Evolutionary conservation across 495 filamentous ascomycete species (phyloP), one percentile per base, ranked within the genome.

Genomic region (Hypoxylon intermedium): DNA sequence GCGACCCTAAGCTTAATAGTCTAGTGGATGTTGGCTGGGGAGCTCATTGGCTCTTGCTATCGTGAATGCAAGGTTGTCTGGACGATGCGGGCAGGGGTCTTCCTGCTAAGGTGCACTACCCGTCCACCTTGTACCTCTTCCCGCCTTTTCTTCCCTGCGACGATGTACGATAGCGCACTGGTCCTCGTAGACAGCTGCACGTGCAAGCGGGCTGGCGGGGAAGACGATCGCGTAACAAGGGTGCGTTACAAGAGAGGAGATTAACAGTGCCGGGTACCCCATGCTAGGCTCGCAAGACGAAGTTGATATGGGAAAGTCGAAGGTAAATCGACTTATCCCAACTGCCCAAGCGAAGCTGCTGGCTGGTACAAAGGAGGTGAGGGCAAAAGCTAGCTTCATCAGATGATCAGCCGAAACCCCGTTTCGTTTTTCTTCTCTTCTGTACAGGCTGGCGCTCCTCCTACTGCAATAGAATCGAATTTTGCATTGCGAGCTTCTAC

Each of bases 181-280:
- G 38, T 37, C 48, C 20, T n/a, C n/a, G n/a, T n/a, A 24, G 38
- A 48, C 12, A 16, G 23, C 33, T 56, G 62, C 51, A 60, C 50
- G 51, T 57, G 54, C 43, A 40, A 57, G 61, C 54, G 54, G 61
- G 54, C 43, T 33, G 53, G 61, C 54, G 54, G 61, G 62, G 56
- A 46, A 60, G 30, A 50, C 53, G 40, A 36, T 45, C 44, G 26
- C 31, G 38, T 19, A 48, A 43, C 62, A 65, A 60, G 62, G 62
- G 50, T 18, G 38, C 45, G 62, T 65, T 55, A 65, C 62, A 65
- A 43, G 40, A 59, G 26, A 38, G 53, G 59, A 64, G 60, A 64
- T 64, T 64, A 44, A 30, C 54, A 41, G 31, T 65, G 38, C 61
- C 15, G 38, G 61, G 50, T 55, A 34, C 19, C 37, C 61, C 55